A percentile compares a stretch with the other conserved stretches of the same genome.
phyloP scores from a whole-genome alignment of 2,329 filamentous ascomycete species.

The Zopfia rhizophila region DNA sequence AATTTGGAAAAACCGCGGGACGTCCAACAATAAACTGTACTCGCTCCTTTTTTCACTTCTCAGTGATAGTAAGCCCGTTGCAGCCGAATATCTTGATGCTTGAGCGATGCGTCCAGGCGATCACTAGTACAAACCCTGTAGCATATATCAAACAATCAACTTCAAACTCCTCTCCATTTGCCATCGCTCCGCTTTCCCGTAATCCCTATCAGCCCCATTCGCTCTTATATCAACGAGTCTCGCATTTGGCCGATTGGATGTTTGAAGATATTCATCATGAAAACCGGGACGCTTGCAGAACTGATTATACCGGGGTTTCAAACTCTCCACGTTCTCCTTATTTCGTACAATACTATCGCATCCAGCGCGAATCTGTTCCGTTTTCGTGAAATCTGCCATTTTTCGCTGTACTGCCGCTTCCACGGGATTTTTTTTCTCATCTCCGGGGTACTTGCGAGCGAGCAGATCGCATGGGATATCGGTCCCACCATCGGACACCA shows the following conservation, averaged over 20 bases:
- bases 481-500: slow-evolving; percentile 64
- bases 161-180: slow-evolving; percentile 59
- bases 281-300: slow-evolving; percentile 74
- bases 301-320: slow-evolving; percentile 69
- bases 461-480: slow-evolving; percentile 33
- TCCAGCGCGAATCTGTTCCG: slow-evolving; percentile 59
- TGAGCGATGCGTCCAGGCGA: slow-evolving; percentile 43
- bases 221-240: slow-evolving; percentile 69
- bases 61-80: slow-evolving; percentile 55
- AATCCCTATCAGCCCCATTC: slow-evolving; percentile 58
- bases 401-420: slow-evolving; percentile 30
- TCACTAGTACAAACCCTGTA: slow-evolving; percentile 56
- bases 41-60: slow-evolving; percentile 59
- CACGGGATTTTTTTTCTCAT: slow-evolving; percentile 18
- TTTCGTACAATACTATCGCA: slow-evolving; percentile 66
- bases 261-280: slow-evolving; percentile 67
- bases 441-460: slow-evolving; percentile 12
- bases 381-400: slow-evolving; percentile 48
- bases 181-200: slow-evolving; percentile 57
- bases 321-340: slow-evolving; percentile 59
- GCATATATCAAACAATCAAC: slow-evolving; percentile 60
- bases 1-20: slow-evolving; percentile 66
- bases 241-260: slow-evolving; percentile 70
- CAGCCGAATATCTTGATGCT: slow-evolving; percentile 57
- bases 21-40: slow-evolving; percentile 64